phyloP scores from a whole-genome alignment of 441 rosid genomes.

The Brassica hybrid region DNA sequence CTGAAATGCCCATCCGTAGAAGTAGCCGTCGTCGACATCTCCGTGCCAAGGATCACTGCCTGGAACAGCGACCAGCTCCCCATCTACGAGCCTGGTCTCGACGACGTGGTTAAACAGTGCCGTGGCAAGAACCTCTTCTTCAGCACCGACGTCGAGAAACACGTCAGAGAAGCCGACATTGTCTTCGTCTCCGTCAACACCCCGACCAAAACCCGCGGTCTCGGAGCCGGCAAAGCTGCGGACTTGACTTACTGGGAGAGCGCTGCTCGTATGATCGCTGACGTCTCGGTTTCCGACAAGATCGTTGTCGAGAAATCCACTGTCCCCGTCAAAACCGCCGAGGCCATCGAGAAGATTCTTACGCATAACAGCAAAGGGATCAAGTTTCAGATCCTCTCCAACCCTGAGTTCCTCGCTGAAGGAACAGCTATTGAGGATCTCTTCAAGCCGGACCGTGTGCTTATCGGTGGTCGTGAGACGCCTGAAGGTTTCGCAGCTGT shows the following conservation, averaged over 20 bases:
- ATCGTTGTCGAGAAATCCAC: slow-evolving; percentile 98
- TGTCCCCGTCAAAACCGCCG: slow-evolving; percentile 93
- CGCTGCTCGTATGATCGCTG: slow-evolving; percentile 95
- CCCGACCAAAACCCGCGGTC: slow-evolving; percentile 91
- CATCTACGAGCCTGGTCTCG: slow-evolving; percentile 91
- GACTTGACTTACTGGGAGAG: slow-evolving; percentile 99
- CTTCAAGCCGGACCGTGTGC: slow-evolving; percentile 85
- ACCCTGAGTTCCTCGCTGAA: slow-evolving; percentile 97
- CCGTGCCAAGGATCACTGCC: slow-evolving; percentile 67
- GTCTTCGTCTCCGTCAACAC: slow-evolving; percentile 95
- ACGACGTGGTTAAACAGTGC: slow-evolving; percentile 77
- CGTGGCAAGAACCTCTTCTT: slow-evolving; percentile 83
- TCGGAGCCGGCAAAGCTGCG: slow-evolving; percentile 97
- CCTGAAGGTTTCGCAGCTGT: slow-evolving; percentile 86
- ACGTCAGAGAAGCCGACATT: slow-evolving; percentile 84
- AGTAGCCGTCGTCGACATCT: slow-evolving; percentile 89
- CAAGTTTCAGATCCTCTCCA: slow-evolving; percentile 93
- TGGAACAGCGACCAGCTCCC: slow-evolving; percentile 95
- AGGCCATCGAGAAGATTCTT: slow-evolving; percentile 91
- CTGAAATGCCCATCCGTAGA: slow-evolving; percentile 82
- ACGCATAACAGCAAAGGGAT: slow-evolving; percentile 96
- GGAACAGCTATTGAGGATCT: slow-evolving; percentile 94
- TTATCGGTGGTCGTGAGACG: slow-evolving; percentile 95
- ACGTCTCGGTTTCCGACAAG: slow-evolving; percentile 88
- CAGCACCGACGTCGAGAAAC: slow-evolving; percentile 88